Percentiles rank a stretch among this genome's conserved stretches.
phyloP scores from a whole-genome alignment of 2,329 filamentous ascomycete species.

The Microdochium trichocladiopsis region DNA sequence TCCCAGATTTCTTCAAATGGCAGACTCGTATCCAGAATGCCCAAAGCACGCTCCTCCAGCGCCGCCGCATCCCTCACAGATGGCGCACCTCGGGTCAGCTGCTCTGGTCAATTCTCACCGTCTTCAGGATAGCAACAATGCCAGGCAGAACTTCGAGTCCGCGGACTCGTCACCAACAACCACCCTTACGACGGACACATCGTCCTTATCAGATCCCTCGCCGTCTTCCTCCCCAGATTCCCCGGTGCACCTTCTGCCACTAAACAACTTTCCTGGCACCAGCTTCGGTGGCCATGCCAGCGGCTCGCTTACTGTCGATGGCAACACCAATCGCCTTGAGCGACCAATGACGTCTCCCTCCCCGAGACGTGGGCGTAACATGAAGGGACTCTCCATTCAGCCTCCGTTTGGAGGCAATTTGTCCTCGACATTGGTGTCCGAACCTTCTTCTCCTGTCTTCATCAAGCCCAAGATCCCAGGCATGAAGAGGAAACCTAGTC shows the following conservation, averaged over 20 bases:
- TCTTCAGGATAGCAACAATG: slow-evolving; percentile 72
- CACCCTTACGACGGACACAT: slow-evolving; percentile 86
- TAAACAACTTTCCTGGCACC: slow-evolving; percentile 60
- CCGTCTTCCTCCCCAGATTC: slow-evolving; percentile 92
- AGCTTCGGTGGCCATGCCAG: slow-evolving; percentile 41
- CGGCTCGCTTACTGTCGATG: slow-evolving; percentile 39
- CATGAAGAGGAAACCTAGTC: slow-evolving; percentile 68
- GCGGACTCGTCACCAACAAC: slow-evolving; percentile 94
- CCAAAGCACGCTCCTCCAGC: slow-evolving; percentile 20
- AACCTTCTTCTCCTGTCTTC: slow-evolving; percentile 68
- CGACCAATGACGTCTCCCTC: slow-evolving; percentile 63
- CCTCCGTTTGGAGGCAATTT: slow-evolving; percentile 42
- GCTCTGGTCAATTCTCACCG: slow-evolving; percentile 51
- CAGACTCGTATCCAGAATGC: slow-evolving; percentile 22
- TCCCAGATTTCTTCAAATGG: slow-evolving; percentile 38
- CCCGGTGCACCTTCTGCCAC: slow-evolving; percentile 64
- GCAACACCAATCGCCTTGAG: slow-evolving; percentile 26
- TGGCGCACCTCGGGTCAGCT: slow-evolving; percentile 29
- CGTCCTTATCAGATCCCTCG: slow-evolving; percentile 81
- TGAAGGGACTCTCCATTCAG: slow-evolving; percentile 78
- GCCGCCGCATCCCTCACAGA: slow-evolving; percentile 19
- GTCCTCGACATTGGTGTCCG: slow-evolving; percentile 47
- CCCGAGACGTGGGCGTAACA: slow-evolving; percentile 68
- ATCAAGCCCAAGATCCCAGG: slow-evolving; percentile 71
- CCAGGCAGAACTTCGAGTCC: slow-evolving; percentile 72